A percentile compares a stretch with the other conserved stretches of the same genome.
Conservation (phyloP, 257 asterid genomes). For the Fraxinus anomala region DNA sequence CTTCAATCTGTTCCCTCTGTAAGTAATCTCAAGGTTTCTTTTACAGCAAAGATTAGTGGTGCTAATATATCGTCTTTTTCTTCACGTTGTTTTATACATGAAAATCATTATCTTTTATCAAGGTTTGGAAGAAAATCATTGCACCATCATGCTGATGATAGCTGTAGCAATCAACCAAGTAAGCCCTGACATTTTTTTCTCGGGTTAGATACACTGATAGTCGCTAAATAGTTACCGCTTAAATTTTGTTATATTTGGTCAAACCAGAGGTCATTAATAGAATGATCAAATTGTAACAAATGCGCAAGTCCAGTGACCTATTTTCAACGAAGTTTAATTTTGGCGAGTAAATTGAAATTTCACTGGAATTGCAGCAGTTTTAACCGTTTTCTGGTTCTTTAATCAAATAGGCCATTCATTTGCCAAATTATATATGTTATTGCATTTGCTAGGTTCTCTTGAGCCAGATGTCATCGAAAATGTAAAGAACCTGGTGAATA, state of each 20-base stretch:
- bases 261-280: too few relatives aligned
- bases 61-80: constrained; percentile 9
- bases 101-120: constrained; percentile 26
- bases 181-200: constrained; percentile 22
- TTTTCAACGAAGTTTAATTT: too few relatives aligned
- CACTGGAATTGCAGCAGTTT: too few relatives aligned
- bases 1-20: constrained; percentile 47
- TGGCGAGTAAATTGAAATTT: too few relatives aligned
- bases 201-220: background rate
- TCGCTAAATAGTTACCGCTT: too few relatives aligned
- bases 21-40: constrained; percentile 37
- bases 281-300: too few relatives aligned
- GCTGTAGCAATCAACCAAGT: constrained; percentile 49
- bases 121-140: constrained; percentile 41
- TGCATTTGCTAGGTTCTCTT: constrained; percentile 31
- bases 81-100: constrained; percentile 22
- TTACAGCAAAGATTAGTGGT: background rate
- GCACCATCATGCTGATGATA: constrained; percentile 35
- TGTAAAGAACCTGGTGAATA: constrained; percentile 27
- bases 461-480: constrained; percentile 34
- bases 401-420: too few relatives aligned
- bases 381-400: too few relatives aligned
- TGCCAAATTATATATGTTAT: too few relatives aligned
- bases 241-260: too few relatives aligned
- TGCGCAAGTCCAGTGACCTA: too few relatives aligned